Conservation (phyloP, 2,329 filamentous ascomycete genomes). For the Pestalotiopsis sp. region DNA sequence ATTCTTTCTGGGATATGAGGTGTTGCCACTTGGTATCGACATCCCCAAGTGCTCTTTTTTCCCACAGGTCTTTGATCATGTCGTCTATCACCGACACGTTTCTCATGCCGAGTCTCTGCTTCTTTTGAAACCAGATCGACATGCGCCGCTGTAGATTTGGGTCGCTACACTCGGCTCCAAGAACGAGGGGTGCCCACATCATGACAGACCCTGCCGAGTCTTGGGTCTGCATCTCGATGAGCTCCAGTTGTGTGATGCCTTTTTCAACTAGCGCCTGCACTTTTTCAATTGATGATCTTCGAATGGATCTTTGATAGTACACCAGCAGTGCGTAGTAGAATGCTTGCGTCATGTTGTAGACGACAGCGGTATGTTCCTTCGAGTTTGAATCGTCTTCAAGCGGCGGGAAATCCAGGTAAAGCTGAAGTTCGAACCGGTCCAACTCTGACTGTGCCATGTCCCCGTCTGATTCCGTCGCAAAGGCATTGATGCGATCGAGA, state of each 20-base stretch:
- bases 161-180: slow-evolving; percentile 33
- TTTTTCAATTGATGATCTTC: slow-evolving; percentile 19
- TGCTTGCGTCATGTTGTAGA: slow-evolving; percentile 24
- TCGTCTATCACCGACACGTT: slow-evolving; percentile 32
- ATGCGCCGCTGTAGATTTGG: slow-evolving; percentile 28
- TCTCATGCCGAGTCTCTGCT: slow-evolving; percentile 34
- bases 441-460: slow-evolving; percentile 18
- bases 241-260: slow-evolving; percentile 31
- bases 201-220: slow-evolving; percentile 32
- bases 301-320: slow-evolving; percentile 34
- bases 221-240: slow-evolving; percentile 27
- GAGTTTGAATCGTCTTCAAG: slow-evolving; percentile 17
- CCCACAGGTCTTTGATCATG: slow-evolving; percentile 32
- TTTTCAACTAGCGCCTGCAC: slow-evolving; percentile 32
- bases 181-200: slow-evolving; percentile 35
- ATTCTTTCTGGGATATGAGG: slow-evolving; percentile 30
- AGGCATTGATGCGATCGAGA: slow-evolving; percentile 21
- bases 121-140: slow-evolving; percentile 29
- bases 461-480: slow-evolving; percentile 12
- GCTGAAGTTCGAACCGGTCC: slow-evolving; percentile 31
- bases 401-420: slow-evolving; percentile 26
- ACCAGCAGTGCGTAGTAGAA: slow-evolving; percentile 37
- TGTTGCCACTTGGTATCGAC: slow-evolving; percentile 32
- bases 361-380: slow-evolving; percentile 25
- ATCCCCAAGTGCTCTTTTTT: slow-evolving; percentile 16